Conservation (phyloP, 257 asterid genomes). For the Ajuga chamaepitys region DNA sequence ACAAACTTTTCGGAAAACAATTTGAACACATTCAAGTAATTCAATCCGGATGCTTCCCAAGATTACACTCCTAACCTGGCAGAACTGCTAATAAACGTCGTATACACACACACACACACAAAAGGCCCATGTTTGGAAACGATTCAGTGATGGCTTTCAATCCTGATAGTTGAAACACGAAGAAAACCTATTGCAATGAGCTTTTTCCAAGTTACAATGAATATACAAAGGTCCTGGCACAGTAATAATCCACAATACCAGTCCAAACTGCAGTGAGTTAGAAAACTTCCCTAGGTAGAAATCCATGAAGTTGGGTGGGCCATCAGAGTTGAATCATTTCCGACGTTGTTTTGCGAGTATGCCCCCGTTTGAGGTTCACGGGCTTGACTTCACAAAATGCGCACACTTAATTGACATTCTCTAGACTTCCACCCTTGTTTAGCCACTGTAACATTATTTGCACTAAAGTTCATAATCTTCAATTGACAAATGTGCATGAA, state of each 20-base stretch:
- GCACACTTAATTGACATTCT: neutral
- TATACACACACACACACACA: too few species aligned
- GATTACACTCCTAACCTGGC: too few species aligned
- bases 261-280: neutral
- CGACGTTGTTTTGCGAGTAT: neutral
- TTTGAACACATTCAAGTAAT: too few species aligned
- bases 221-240: conserved; percentile 15
- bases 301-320: neutral
- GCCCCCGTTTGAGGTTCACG: neutral
- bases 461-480: conserved; percentile 5
- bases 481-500: neutral
- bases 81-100: too few species aligned
- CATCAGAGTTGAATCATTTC: neutral
- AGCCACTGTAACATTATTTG: neutral
- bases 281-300: neutral
- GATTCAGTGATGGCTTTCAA: neutral
- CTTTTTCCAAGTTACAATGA: neutral
- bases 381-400: neutral
- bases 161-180: neutral
- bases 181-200: neutral
- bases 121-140: neutral
- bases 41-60: too few species aligned
- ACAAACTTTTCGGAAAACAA: too few species aligned
- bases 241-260: neutral
- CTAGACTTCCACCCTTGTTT: neutral